Evolutionary conservation across 306 rosid species (phyloP).

Genomic region (Macrotyloma uniflorum): DNA sequence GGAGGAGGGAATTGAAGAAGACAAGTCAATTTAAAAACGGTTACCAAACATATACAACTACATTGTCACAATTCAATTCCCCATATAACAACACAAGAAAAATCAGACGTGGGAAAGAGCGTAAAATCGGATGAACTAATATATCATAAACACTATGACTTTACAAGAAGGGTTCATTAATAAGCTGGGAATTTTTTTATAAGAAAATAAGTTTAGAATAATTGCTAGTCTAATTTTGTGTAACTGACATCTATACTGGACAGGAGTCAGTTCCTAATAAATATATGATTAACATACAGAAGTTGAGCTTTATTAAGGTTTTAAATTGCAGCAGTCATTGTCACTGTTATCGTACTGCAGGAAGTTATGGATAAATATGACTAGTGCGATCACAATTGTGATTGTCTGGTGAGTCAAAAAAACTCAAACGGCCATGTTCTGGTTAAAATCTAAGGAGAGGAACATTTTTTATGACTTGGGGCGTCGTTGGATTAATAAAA

Average conservation of each 20-base stretch:
- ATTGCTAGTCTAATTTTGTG: slow-evolving; percentile 14
- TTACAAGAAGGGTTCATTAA: not conserved
- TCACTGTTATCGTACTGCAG: not conserved
- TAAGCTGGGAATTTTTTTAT: not conserved
- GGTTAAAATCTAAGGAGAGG: too few species aligned
- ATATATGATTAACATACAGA: slow-evolving; percentile 9
- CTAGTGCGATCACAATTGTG: not conserved
- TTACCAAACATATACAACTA: slow-evolving; percentile 43
- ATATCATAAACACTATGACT: not conserved
- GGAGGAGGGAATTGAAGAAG: slow-evolving; percentile 48
- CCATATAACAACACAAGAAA: not conserved
- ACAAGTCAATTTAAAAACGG: slow-evolving; percentile 56
- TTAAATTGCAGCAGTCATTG: not conserved
- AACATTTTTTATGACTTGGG: too few species aligned
- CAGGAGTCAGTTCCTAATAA: slow-evolving; percentile 31
- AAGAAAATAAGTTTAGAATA: not conserved
- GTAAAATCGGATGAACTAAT: not conserved
- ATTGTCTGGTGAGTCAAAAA: not conserved
- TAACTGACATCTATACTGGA: slow-evolving; percentile 29
- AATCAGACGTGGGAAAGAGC: not conserved
- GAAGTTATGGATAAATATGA: not conserved
- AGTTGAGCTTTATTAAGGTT: not conserved
- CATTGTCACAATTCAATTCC: slow-evolving; percentile 44
- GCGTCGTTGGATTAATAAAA: too few species aligned
- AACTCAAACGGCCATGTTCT: too few species aligned